Evolutionary conservation across 2,329 filamentous ascomycete genomes (phyloP), one percentile per base, ranked within the genome.

Genomic region (Catunica adiposa): DNA sequence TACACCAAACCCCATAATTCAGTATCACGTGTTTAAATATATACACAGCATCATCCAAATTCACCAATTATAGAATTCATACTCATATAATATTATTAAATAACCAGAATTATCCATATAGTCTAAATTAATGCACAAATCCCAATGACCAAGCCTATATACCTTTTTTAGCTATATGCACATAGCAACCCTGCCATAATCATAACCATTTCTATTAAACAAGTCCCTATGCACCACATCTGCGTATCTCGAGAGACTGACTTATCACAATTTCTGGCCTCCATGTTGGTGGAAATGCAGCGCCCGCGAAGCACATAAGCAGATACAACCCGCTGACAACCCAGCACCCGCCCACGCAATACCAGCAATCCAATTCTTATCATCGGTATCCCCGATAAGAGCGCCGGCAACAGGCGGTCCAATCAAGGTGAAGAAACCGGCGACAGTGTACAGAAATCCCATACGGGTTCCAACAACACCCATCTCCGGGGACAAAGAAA

Each of bases 391-490:
- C 8, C 62, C 66, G 4, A 70, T 56, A 3, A 72, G 66, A 1
- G 66, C 67, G 2, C 70, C 70, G 0, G 67, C 67, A n/a, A 71
- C 68, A 0, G 70, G 69, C 3, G 66, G 62, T 0, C 69, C 69
- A 8, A 31, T 72, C 71, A n/a, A 73, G 68, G 54, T 72, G 67
- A n/a, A 69, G 68, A 31, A 73, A 67, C 3, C 73, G 63, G 1
- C 72, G 71, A 15, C 71, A 71, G 23, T 74, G 68, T 38, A 66
- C 69, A 34, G 67, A 67, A 59, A 69, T 69, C 26, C 70, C 69
- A 7, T 67, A 64, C n/a, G 68, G 2, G 70, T 72, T 6, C 73
- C 73, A 3, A 73, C 56, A 5, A 65, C 60, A 47, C 62, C 63
- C 42, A 70, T 61, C 52, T 74, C 70, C 1, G 65, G 63, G 1